Base-by-base conservation (phyloP, 495 filamentous ascomycete species). In the Talaromyces borbonicus region DNA sequence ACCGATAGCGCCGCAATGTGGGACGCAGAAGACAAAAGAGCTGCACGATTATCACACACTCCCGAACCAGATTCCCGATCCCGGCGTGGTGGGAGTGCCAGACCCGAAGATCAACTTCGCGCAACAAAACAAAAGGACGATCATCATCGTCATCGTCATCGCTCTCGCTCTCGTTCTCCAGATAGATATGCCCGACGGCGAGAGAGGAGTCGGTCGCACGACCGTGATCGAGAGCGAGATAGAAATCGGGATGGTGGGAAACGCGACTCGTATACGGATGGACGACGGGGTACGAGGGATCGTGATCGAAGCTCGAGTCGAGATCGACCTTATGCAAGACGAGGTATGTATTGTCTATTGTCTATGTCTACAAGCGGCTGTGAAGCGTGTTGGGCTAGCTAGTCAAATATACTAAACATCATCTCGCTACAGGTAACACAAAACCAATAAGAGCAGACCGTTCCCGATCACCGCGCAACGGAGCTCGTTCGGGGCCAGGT, bases 1-100 rank as follows among this genome's bases (percentile, higher is more conserved):
- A 63, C 63, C 14, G 73, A 78, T 43, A 78, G 70, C 55, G 60
- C 70, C 5, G 52, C 66, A 12, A 78, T 73, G 71, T 76, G 72
- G 72, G 74, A 78, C 36, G 63, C 60, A 32, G 63, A 66, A 42
- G 70, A 72, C 15, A 50, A 48, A 27, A 46, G 51, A 12, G 49
- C n/a, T n/a, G n/a, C 54, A 8, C 58, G 52, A 32, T 37, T 27
- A 2, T 43, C 40, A 32, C 52, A 52, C 29, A 53, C 63, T 16
- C 45, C 62, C 35, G 57, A 59, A 23, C 38, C 56, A 49, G 56
- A 55, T 11, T 65, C 69, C 48, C 62, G 57, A 8, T 14, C 8
- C 14, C 36, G 51, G 50, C 33, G 47, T 59, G 36, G 58, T 61
- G 48, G 62, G 59, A 43, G 48, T 18, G 49, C 51, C 11, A 56